These are phyloP conservation scores for Metschnikowia noctiluminum DNA, from an alignment of 805 yeast species.

Conservation along the genomic window DNA sequence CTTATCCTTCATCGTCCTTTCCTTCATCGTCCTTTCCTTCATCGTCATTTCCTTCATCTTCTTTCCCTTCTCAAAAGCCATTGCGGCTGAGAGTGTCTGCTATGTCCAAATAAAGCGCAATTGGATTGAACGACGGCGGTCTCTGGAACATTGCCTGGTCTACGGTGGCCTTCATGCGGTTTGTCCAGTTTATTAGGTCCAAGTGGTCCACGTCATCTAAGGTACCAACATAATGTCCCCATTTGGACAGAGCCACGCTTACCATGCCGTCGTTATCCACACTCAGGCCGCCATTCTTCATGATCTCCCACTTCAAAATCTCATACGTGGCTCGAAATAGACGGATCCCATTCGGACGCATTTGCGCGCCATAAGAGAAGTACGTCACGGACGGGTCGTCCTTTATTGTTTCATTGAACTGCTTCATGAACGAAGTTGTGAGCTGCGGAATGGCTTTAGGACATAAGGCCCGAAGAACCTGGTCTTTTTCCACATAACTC, in stretches of 20 bases:
- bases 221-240: slow-evolving; percentile 86
- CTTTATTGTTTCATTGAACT: slow-evolving; percentile 50
- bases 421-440: slow-evolving; percentile 50
- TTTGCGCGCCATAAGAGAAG: slow-evolving; percentile 80
- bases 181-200: slow-evolving; percentile 83
- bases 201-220: slow-evolving; percentile 77
- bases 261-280: slow-evolving; percentile 86
- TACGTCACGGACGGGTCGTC: slow-evolving; percentile 65
- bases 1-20: too few relatives aligned
- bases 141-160: slow-evolving; percentile 29
- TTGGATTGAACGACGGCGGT: slow-evolving; percentile 53
- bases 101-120: slow-evolving; percentile 65
- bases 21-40: too few relatives aligned
- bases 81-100: slow-evolving; percentile 57
- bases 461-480: slow-evolving; percentile 17
- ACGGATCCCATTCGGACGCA: slow-evolving; percentile 59
- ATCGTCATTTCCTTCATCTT: background rate
- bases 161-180: slow-evolving; percentile 40
- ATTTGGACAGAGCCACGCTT: slow-evolving; percentile 68
- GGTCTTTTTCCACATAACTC: slow-evolving; percentile 24
- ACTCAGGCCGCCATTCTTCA: slow-evolving; percentile 22
- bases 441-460: slow-evolving; percentile 56
- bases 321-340: slow-evolving; percentile 64
- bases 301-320: slow-evolving; percentile 40
- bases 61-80: slow-evolving; percentile 44